Evolutionary conservation across 148 eudicot species (phyloP), one percentile per base, ranked within the genome.

Genomic region (Rhododendron ferrugineum): DNA sequence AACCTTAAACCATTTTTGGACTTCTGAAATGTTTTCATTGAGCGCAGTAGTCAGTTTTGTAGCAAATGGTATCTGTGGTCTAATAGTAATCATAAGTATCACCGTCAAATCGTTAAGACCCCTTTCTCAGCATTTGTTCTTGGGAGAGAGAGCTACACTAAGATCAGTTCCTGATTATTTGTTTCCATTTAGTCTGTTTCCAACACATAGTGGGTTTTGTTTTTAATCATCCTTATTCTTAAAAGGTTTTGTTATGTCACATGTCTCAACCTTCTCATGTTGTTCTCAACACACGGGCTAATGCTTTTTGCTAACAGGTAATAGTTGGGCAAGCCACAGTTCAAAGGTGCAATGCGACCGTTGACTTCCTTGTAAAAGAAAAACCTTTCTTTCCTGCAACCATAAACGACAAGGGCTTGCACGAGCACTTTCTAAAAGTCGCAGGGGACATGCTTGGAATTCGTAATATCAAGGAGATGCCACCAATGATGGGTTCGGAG

Each of bases 331-430:
- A 97, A 92, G 98, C 99, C 23, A 88, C 94, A 6, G 99, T 97
- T 5, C 98, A 94, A 47, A 90, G 99, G 86, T 97, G 99, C 91
- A 92, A 95, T n/a, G 98, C 98, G 66, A 93, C 95, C 16, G 91
- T 97, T 28, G 87, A 89, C 80, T 97, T 97, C 86, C 49, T 84
- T 0, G 78, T 77, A 44, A 78, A 82, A 3, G 85, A 90, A 36
- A 87, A 85, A 32, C 88, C 90, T 1, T 87, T 89, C 64, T 89
- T 83, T 78, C 98, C 98, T 9, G 93, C 96, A 9, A 91, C 95
- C 42, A 87, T 92, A 62, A 97, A 97, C 75, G 90, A 97, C 20
- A 84, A 86, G 23, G 87, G 88, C 58, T 90, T 97, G 86, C 98
- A 97, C 44, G 77, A 86, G 32, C 81, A 90, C 81, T 95, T 97